Base-by-base conservation (phyloP, 495 filamentous ascomycete species). In the Tuber brumale region DNA sequence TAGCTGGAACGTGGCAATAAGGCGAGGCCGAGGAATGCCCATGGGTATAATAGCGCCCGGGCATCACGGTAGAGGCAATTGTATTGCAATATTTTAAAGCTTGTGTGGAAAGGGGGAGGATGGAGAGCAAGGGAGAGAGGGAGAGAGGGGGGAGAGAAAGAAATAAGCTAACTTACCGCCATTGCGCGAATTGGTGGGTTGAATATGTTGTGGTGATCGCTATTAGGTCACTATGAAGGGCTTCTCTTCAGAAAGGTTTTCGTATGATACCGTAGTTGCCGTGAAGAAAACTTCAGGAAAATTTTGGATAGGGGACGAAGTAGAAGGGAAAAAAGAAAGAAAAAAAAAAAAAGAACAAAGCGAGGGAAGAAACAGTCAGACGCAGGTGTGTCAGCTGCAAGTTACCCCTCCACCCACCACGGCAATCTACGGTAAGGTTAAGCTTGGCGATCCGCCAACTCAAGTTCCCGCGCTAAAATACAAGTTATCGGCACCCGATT, bases 141-240 rank as follows among this genome's bases (percentile, higher is more conserved):
- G 45, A 19, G 18, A 1, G 18, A 23, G 46, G 3, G 46, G 7
- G 7, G 46, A 48, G 48, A 57, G 7, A n/a, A 23, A 57, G 48
- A 27, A 27, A 57, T 3, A 57, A 66, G 3, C 12, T 1, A 35
- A 66, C 31, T 66, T 66, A 66, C 57, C 27, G 57, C 57, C 57
- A 66, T 66, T 35, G 57, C 57, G 57, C 27, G 14, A 35, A 35
- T 31, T 35, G 57, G 12, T 19, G 12, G 12, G 57, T 35, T 66
- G 9, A 61, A 14, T 16, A 35, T 18, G 12, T 66, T 16, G 5
- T 0, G 31, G 14, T 16, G 27, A 35, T 66, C 31, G 57, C 12
- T 66, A 66, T 66, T 66, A 66, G 57, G 31, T 66, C 31, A 66
- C 57, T 31, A 35, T 66, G 57, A 66, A 66, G 27, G 27, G 57